Percentiles rank a stretch among this genome's conserved stretches.
phyloP scores from a whole-genome alignment of 805 yeast species.

The Kurtzmaniella cleridarum region DNA sequence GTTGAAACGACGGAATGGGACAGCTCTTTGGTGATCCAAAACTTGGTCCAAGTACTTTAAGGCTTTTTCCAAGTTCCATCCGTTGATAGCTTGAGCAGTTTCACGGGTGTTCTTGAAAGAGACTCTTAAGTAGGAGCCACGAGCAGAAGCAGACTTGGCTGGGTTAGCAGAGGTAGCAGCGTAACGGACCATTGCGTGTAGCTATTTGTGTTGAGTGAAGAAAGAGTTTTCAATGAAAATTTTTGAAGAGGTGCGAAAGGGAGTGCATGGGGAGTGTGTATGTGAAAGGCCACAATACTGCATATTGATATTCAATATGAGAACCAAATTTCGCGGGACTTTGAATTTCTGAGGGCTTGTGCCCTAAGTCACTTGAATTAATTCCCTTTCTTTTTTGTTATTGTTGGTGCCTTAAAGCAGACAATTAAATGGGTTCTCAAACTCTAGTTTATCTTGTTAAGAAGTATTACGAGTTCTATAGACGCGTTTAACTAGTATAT shows the following conservation, averaged over 20 bases:
- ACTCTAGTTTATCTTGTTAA: too few relatives aligned
- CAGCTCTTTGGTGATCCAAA: conserved; percentile 97
- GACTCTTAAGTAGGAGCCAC: conserved; percentile 98
- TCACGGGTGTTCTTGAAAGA: conserved; percentile 99
- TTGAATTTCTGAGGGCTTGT: too few relatives aligned
- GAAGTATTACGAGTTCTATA: too few relatives aligned
- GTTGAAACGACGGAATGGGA: conserved; percentile 98
- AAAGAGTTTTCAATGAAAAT: not conserved
- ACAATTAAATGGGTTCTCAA: too few relatives aligned
- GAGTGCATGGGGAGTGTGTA: conserved; percentile 1
- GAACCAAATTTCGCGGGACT: too few relatives aligned
- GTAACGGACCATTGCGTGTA: conserved; percentile 89
- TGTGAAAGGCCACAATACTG: not conserved
- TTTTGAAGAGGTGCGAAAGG: conserved; percentile 1
- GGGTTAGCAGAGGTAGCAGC: conserved; percentile 99
- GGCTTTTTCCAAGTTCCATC: conserved; percentile 97
- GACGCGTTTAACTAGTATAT: too few relatives aligned
- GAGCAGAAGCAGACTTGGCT: conserved; percentile 98
- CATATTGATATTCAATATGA: not conserved
- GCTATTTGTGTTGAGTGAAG: not conserved
- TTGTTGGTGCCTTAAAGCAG: too few relatives aligned
- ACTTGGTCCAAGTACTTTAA: conserved; percentile 94
- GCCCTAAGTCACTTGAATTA: too few relatives aligned
- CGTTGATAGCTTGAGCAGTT: conserved; percentile 96
- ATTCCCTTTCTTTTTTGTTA: too few relatives aligned